Evolutionary conservation across 345 rosid genomes (phyloP).

Genomic region (Hibiscus mutabilis): DNA sequence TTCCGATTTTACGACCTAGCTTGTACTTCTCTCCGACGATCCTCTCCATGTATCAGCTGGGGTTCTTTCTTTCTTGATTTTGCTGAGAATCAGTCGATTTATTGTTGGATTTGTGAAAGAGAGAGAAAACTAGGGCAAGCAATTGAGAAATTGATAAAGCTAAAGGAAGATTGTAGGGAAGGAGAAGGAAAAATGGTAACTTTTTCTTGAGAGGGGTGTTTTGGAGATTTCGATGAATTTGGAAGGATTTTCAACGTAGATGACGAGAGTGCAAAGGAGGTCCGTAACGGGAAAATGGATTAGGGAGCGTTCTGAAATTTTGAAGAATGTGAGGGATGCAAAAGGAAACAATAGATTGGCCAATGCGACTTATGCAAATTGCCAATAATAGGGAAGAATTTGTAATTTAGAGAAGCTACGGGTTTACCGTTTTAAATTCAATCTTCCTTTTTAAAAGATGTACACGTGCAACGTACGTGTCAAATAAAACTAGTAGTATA

Average conservation of each 20-base stretch:
- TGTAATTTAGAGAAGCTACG: background rate
- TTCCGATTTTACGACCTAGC: constrained; percentile 63
- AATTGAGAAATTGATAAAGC: background rate
- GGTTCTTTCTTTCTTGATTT: background rate
- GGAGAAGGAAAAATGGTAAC: background rate
- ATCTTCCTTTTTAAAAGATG: too few relatives aligned
- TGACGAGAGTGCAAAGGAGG: background rate
- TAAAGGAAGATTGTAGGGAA: background rate
- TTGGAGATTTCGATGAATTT: background rate
- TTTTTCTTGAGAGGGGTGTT: background rate
- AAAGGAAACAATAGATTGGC: background rate
- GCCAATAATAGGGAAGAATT: background rate
- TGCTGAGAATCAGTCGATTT: background rate
- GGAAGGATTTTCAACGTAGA: background rate
- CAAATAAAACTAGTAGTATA: too few relatives aligned
- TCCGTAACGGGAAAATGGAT: background rate
- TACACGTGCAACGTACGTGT: too few relatives aligned
- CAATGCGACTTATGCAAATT: background rate
- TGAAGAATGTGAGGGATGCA: background rate
- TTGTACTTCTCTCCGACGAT: constrained; percentile 50
- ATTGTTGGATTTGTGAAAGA: background rate
- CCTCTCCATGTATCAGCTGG: constrained; percentile 35
- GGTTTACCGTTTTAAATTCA: too few relatives aligned
- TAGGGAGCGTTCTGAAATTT: background rate
- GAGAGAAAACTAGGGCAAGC: constrained; percentile 10